A percentile compares a stretch with the other conserved stretches of the same genome.
Conservation (phyloP, 306 rosid genomes). For the Cucumis melo region DNA sequence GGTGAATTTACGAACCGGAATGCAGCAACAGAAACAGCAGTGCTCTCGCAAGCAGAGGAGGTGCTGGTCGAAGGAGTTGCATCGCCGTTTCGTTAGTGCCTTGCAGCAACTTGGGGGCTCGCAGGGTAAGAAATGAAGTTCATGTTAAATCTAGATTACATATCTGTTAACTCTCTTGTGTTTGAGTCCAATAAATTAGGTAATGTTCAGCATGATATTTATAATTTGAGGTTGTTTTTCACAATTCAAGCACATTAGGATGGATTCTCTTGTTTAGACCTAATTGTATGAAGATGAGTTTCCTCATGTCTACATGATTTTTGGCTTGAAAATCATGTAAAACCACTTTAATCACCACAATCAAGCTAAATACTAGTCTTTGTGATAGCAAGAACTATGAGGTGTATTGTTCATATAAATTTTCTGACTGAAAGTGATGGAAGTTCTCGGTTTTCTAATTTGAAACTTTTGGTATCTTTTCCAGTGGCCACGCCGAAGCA, state of each 20-base stretch:
- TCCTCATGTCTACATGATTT: not conserved
- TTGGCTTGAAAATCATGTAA: not conserved
- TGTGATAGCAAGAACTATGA: not conserved
- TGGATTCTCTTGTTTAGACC: not conserved
- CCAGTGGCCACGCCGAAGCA: slow-evolving; percentile 98
- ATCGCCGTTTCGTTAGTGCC: slow-evolving; percentile 67
- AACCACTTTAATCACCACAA: not conserved
- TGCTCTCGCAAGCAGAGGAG: slow-evolving; percentile 73
- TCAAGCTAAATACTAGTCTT: not conserved
- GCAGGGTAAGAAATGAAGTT: slow-evolving; percentile 48
- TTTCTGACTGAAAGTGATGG: not conserved
- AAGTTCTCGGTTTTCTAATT: not conserved
- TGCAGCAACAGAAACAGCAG: slow-evolving; percentile 38
- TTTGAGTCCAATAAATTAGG: not conserved
- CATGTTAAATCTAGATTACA: not conserved
- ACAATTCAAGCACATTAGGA: not conserved
- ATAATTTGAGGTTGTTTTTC: not conserved
- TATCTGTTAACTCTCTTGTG: not conserved
- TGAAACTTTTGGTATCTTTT: not conserved
- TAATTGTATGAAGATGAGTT: not conserved
- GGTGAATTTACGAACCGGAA: slow-evolving; percentile 21
- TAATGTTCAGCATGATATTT: not conserved
- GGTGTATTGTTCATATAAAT: not conserved
- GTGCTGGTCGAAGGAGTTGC: slow-evolving; percentile 96
- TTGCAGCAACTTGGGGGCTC: slow-evolving; percentile 95